Evolutionary conservation across 1,139 yeast species (phyloP).

Genomic region (Candida neerlandica): DNA sequence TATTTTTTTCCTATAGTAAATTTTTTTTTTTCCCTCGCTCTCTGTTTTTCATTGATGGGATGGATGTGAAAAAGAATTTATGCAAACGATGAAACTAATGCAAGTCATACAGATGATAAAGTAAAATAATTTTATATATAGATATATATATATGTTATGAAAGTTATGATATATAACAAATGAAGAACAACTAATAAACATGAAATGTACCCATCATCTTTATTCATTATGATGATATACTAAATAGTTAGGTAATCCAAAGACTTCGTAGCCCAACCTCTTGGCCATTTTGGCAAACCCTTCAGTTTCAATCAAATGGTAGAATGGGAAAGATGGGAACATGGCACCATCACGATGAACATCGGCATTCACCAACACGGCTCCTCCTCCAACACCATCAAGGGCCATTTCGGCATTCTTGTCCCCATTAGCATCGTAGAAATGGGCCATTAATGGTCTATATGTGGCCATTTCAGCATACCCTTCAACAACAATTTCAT

Average conservation of each 20-base stretch:
- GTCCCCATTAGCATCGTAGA: conserved; percentile 69
- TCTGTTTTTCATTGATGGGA: too few relatives aligned
- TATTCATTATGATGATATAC: conserved; percentile 83
- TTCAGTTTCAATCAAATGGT: conserved; percentile 94
- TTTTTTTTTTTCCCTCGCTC: not conserved
- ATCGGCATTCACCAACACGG: conserved; percentile 91
- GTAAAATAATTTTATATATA: too few relatives aligned
- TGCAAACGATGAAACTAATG: too few relatives aligned
- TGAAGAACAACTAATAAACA: not conserved
- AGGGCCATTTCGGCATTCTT: conserved; percentile 67
- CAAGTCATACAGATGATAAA: too few relatives aligned
- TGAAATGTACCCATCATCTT: not conserved
- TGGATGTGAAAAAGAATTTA: too few relatives aligned
- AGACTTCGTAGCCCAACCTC: conserved; percentile 86
- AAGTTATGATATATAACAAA: too few relatives aligned
- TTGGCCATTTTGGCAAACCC: conserved; percentile 99
- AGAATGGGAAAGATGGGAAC: conserved; percentile 98
- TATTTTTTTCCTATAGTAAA: not conserved
- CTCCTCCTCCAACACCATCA: conserved; percentile 98
- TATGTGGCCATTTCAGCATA: conserved; percentile 91
- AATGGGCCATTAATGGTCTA: conserved; percentile 93
- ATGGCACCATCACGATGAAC: conserved; percentile 99
- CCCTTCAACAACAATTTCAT: conserved; percentile 91
- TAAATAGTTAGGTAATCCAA: conserved; percentile 90
- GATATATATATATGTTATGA: too few relatives aligned